Percentiles rank a stretch among this genome's conserved stretches.
Evolutionary conservation across 106 monocot species (phyloP).

Genomic region (Gastrodia elata): DNA sequence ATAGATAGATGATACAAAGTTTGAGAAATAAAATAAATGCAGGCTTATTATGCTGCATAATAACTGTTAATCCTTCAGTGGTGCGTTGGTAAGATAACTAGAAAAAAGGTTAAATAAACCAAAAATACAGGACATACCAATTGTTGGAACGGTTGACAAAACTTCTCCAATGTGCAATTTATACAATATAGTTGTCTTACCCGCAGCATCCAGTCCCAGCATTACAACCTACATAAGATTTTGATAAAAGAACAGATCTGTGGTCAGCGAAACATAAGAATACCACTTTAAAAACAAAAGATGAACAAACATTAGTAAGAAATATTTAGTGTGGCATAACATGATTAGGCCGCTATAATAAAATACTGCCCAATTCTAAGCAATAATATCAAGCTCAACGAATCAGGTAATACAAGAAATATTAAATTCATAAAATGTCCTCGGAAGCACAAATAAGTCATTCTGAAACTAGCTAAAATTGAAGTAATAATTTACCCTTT

Average conservation of each 20-base stretch:
- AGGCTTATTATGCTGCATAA: neutral
- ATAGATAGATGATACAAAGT: neutral
- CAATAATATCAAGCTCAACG: neutral
- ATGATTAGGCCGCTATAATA: neutral
- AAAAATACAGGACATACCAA: conserved; percentile 29
- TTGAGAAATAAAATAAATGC: neutral
- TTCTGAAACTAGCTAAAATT: too few species aligned
- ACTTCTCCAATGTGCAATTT: conserved; percentile 79
- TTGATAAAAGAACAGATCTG: neutral
- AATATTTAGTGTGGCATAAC: neutral
- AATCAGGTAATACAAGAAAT: neutral
- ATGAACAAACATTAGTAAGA: neutral
- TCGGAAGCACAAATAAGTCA: neutral
- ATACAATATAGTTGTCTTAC: conserved; percentile 71
- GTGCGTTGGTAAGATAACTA: neutral
- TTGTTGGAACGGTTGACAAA: conserved; percentile 69
- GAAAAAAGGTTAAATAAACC: neutral
- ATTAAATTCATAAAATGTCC: neutral
- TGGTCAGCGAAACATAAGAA: neutral
- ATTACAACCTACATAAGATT: conserved; percentile 49
- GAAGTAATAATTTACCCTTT: neutral
- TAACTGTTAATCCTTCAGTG: neutral
- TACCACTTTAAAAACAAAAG: neutral
- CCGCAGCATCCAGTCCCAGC: conserved; percentile 80
- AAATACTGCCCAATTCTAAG: neutral